Conservation (phyloP, 768 basidiomycete genomes). For the Lentinula raphanica region DNA sequence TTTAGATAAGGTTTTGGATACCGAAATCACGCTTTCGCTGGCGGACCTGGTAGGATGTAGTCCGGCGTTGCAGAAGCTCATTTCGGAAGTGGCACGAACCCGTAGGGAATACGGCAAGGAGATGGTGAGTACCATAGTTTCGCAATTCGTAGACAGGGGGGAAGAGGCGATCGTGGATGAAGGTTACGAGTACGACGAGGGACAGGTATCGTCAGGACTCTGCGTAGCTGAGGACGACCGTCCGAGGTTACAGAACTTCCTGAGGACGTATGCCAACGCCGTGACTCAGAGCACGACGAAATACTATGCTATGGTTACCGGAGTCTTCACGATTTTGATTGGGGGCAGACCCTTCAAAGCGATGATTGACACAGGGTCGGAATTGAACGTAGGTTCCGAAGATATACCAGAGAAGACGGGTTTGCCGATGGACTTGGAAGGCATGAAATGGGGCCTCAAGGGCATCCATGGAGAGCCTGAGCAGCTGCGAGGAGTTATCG, state of each 20-base stretch:
- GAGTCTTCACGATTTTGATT: background rate
- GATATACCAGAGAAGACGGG: background rate
- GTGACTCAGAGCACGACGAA: background rate
- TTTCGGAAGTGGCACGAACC: background rate
- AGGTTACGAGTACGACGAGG: too few relatives aligned
- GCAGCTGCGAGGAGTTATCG: constrained; percentile 11
- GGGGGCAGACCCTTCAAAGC: background rate
- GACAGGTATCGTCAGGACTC: too few relatives aligned
- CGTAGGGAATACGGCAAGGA: background rate
- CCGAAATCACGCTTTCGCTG: background rate
- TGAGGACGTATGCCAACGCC: background rate
- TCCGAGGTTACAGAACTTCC: background rate
- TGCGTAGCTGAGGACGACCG: background rate
- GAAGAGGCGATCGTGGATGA: too few relatives aligned
- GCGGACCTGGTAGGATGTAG: background rate
- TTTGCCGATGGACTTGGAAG: constrained; percentile 50
- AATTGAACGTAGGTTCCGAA: background rate
- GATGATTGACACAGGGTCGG: constrained; percentile 7
- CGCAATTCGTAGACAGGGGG: background rate
- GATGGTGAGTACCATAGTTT: background rate
- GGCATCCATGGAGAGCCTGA: constrained; percentile 18
- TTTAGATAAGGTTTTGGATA: background rate
- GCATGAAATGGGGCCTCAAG: constrained; percentile 19
- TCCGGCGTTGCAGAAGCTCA: background rate
- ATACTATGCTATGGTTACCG: constrained; percentile 5